Conservation (phyloP, 345 rosid species). For the Abelmoschus esculentus region DNA sequence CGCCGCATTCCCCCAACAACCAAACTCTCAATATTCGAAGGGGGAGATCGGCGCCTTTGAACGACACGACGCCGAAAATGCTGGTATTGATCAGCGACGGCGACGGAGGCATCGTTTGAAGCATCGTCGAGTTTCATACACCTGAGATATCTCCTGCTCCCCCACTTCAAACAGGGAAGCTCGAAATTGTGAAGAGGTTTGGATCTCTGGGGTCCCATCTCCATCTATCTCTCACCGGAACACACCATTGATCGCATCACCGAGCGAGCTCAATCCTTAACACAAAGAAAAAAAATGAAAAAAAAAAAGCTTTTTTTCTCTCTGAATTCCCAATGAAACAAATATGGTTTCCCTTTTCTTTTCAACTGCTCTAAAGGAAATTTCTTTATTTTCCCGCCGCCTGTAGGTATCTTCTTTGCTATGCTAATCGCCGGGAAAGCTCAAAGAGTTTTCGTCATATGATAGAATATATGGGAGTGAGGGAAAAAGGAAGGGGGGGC, state of each 20-base stretch:
- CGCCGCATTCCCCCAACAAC: conserved; percentile 9
- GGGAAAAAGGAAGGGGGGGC: background rate
- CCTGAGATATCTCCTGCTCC: conserved; percentile 31
- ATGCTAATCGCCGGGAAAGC: conserved; percentile 35
- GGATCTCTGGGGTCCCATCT: conserved; percentile 44
- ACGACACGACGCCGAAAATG: background rate
- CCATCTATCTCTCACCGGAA: conserved; percentile 27
- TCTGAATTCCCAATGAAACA: background rate
- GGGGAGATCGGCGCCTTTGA: conserved; percentile 29
- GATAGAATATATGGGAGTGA: conserved; percentile 13
- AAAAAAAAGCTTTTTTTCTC: background rate
- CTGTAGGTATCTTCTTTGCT: background rate
- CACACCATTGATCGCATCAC: conserved; percentile 30
- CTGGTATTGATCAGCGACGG: conserved; percentile 23
- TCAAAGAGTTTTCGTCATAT: conserved; percentile 15
- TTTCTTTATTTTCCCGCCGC: background rate
- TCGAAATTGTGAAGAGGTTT: conserved; percentile 45
- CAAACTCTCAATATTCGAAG: conserved; percentile 16
- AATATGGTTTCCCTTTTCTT: background rate
- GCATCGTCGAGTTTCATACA: conserved; percentile 33
- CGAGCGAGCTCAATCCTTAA: background rate
- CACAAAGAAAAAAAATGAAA: background rate
- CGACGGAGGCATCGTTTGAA: background rate
- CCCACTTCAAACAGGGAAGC: conserved; percentile 49
- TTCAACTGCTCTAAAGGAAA: background rate